Conservation (phyloP, 768 basidiomycete species). For the Kwoniella mangroviensis region DNA sequence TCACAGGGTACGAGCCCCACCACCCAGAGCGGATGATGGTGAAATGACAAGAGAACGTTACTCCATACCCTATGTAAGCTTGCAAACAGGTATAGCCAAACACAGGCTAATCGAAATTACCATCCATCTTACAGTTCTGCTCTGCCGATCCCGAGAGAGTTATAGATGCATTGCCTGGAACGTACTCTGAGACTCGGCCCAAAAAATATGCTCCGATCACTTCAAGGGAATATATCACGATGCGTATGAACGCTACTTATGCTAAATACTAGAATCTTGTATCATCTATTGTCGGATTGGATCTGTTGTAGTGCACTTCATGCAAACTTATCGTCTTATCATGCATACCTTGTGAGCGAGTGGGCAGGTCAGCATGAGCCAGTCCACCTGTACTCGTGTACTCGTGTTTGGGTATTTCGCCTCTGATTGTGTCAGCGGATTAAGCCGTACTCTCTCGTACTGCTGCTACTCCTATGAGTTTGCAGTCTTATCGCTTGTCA, state of each 20-base stretch:
- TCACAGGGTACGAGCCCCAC: constrained; percentile 51
- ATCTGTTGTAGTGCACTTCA: not conserved
- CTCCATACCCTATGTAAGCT: constrained; percentile 65
- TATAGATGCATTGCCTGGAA: constrained; percentile 64
- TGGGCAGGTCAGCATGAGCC: too few species aligned
- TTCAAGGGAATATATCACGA: constrained; percentile 29
- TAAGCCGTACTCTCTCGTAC: too few species aligned
- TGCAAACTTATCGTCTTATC: too few species aligned
- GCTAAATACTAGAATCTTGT: not conserved
- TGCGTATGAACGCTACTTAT: constrained; percentile 34
- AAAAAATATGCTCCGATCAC: constrained; percentile 63
- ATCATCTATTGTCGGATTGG: not conserved
- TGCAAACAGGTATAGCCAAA: too few species aligned
- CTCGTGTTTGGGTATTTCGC: too few species aligned
- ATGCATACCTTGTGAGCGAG: not conserved
- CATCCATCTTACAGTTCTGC: constrained; percentile 36
- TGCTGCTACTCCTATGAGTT: too few species aligned
- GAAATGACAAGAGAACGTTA: constrained; percentile 64
- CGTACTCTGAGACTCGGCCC: constrained; percentile 61
- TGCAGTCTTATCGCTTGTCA: too few species aligned
- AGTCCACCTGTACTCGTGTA: too few species aligned
- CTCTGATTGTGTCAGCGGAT: too few species aligned
- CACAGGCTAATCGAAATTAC: too few species aligned
- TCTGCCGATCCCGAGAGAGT: constrained; percentile 59
- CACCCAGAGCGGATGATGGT: constrained; percentile 28